These are phyloP conservation scores for Candida corydali DNA, from an alignment of 805 yeast species.

Conservation along the genomic window DNA sequence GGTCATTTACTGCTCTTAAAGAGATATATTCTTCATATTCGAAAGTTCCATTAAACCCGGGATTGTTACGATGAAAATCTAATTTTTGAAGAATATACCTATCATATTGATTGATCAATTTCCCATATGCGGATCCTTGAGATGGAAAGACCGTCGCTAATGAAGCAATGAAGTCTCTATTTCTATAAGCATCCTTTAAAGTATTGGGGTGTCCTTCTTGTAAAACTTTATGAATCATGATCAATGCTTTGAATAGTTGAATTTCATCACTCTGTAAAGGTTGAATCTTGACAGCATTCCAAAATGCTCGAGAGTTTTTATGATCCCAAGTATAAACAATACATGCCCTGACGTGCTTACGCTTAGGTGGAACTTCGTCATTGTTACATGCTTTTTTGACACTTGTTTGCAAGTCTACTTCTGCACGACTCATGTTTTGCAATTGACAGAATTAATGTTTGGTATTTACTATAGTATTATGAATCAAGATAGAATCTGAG, in stretches of 20 bases:
- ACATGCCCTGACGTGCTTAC: conserved; percentile 94
- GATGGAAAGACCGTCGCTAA: conserved; percentile 53
- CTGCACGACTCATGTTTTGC: conserved; percentile 40
- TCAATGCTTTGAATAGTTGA: conserved; percentile 80
- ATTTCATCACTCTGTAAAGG: conserved; percentile 82
- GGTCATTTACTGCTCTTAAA: conserved; percentile 81
- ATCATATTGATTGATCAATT: conserved; percentile 74
- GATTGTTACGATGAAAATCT: conserved; percentile 76
- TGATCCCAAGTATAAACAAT: conserved; percentile 97
- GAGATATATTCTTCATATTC: conserved; percentile 95
- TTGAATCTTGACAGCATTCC: conserved; percentile 75
- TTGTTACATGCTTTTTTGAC: conserved; percentile 80
- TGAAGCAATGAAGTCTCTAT: conserved; percentile 73
- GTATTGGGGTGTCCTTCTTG: conserved; percentile 96
- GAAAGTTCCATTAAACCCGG: conserved; percentile 90
- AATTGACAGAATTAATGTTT: background rate
- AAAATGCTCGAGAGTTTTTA: conserved; percentile 74
- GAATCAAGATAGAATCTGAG: too few relatives aligned
- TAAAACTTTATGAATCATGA: conserved; percentile 83
- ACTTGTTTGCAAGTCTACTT: conserved; percentile 45
- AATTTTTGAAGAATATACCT: conserved; percentile 66
- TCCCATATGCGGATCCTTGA: conserved; percentile 53
- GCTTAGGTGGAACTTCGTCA: conserved; percentile 89
- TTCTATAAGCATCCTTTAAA: conserved; percentile 72
- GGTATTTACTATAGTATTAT: too few relatives aligned